Conservation (phyloP, 2,329 filamentous ascomycete species). For the Claviceps maximensis region DNA sequence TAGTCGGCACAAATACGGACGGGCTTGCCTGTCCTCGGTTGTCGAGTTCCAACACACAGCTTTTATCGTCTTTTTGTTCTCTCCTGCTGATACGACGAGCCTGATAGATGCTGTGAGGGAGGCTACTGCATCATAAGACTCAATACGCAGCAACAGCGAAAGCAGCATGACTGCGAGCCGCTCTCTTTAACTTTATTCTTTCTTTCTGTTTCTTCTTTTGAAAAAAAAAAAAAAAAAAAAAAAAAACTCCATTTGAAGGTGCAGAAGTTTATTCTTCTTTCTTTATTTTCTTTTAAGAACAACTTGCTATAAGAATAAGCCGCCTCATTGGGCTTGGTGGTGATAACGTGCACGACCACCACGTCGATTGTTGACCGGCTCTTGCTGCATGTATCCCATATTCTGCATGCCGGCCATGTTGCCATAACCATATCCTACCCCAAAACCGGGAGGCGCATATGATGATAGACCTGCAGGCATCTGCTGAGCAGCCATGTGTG, state of each 20-base stretch:
- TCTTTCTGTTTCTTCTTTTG: too few species aligned
- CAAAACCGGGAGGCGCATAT: conserved; percentile 38
- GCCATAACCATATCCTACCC: conserved; percentile 32
- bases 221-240: too few species aligned
- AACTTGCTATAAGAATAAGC: not conserved
- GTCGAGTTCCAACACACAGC: not conserved
- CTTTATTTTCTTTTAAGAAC: not conserved
- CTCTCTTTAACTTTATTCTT: not conserved
- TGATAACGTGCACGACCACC: conserved; percentile 38
- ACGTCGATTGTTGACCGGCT: conserved; percentile 41
- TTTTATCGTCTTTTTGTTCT: not conserved
- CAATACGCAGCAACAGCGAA: not conserved
- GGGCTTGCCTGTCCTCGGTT: conserved; percentile 1
- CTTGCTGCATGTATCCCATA: conserved; percentile 40
- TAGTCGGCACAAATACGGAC: conserved; percentile 4
- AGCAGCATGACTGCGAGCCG: not conserved
- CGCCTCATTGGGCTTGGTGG: not conserved
- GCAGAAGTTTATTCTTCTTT: not conserved
- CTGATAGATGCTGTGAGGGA: not conserved
- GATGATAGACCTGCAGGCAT: conserved; percentile 29
- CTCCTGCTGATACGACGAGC: not conserved
- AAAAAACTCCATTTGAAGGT: not conserved
- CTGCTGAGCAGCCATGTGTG: conserved; percentile 24
- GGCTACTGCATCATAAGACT: not conserved
- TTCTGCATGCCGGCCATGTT: conserved; percentile 34